These are phyloP conservation scores for Selaginella tamariscina DNA, from an alignment of 75 land plant genomes.

Conservation along the genomic window DNA sequence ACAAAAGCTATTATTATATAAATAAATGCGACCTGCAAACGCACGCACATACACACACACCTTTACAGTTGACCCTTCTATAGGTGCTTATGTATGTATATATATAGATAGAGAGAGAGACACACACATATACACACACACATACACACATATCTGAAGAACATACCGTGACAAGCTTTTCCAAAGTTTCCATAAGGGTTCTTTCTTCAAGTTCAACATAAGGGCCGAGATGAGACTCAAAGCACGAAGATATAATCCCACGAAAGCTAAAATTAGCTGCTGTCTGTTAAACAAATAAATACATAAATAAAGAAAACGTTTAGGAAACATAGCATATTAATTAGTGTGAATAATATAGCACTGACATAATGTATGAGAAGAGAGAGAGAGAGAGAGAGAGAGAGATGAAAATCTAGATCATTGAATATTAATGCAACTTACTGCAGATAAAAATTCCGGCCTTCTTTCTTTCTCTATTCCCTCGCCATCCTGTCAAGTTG, in stretches of 20 bases:
- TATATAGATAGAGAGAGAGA: too few relatives aligned
- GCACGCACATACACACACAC: background rate
- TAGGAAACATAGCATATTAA: background rate
- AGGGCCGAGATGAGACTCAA: conserved; percentile 73
- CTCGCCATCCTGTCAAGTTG: background rate
- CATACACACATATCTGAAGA: background rate
- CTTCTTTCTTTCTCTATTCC: background rate
- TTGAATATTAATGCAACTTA: too few relatives aligned
- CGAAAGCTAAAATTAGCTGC: conserved; percentile 51
- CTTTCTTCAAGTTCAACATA: conserved; percentile 96
- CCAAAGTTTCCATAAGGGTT: conserved; percentile 83
- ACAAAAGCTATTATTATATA: background rate
- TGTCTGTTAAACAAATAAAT: conserved; percentile 2
- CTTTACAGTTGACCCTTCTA: background rate
- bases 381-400: too few relatives aligned
- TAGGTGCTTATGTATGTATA: too few relatives aligned
- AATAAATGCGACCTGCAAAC: background rate
- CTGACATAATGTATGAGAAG: too few relatives aligned
- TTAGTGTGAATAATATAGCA: too few relatives aligned
- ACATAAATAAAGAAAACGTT: background rate
- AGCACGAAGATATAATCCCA: conserved; percentile 94
- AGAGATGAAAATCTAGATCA: too few relatives aligned
- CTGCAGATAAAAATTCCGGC: background rate
- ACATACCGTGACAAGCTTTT: conserved; percentile 87
- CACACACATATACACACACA: background rate